Evolutionary conservation across 2,329 filamentous ascomycete species (phyloP), one percentile per base, ranked within the genome.

Genomic region (Aureobasidium sp.): DNA sequence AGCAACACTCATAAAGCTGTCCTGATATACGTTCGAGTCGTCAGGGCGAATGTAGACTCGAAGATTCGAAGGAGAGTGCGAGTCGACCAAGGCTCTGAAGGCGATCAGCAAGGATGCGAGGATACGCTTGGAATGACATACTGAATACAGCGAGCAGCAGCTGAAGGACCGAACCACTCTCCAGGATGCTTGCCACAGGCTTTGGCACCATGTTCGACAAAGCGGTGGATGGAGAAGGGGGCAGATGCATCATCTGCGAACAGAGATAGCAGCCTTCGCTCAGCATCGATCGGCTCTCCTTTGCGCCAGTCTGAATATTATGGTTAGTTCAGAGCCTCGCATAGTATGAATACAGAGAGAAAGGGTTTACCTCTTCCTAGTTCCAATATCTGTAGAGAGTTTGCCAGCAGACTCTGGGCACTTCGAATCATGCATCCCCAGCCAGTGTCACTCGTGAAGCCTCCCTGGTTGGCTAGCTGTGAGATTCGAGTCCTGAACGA

Each of bases 341-440:
- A 35, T 35, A 53, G 54, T 21, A 22, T 47, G 16, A 17, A 19
- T 17, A 77, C 21, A 19, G 54, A 32, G 34, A 11, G 48, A 21
- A 14, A 7, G 6, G 4, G 14, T n/a, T 10, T 76, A 90, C 88
- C 86, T 78, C 93, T 82, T 17, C 93, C 91, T 19, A 96, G 72
- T 34, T 79, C 76, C 42, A 90, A 72, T 53, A 86, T 78, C 16
- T 81, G 71, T 62, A 97, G 75, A 1, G 91, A 79, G 69, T 97
- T 98, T 39, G 91, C 91, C 37, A 98, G 75, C 22, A 98, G 76
- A 63, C 88, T 91, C 72, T 98, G 93, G 3, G 93, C 93, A 5
- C 91, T 96, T 56, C 93, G 79, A 62, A 98, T 97, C 93, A 98
- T 98, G 66, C 93, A 98, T 0, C 93, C 93, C 90, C 94, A 98